Conservation (phyloP, 1,284 basidiomycete species). For the Apiotrichum montevideense region DNA sequence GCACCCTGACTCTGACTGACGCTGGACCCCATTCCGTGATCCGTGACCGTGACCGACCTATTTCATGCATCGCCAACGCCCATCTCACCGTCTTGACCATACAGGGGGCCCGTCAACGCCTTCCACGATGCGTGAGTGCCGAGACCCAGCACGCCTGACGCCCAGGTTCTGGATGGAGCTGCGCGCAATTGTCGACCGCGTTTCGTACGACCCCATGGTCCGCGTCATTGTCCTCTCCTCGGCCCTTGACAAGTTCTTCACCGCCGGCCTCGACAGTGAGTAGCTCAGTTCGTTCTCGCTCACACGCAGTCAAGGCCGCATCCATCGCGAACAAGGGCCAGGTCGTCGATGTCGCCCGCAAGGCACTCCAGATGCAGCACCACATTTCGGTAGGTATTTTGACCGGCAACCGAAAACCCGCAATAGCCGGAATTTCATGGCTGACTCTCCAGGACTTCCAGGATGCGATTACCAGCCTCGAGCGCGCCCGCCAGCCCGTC, state of each 20-base stretch:
- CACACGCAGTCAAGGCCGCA: slow-evolving; percentile 4
- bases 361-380: slow-evolving; percentile 52
- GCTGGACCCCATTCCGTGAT: no score
- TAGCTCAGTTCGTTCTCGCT: slow-evolving; percentile 8
- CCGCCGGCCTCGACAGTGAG: slow-evolving; percentile 73
- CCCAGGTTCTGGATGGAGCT: slow-evolving; percentile 70
- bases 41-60: no score
- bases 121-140: slow-evolving; percentile 57
- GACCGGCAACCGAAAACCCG: not conserved
- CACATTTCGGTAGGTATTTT: slow-evolving; percentile 50
- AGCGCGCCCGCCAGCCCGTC: slow-evolving; percentile 72
- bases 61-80: not conserved
- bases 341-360: slow-evolving; percentile 54
- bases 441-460: slow-evolving; percentile 55
- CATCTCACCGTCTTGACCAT: not conserved
- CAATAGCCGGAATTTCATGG: not conserved
- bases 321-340: slow-evolving; percentile 11
- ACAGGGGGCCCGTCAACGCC: slow-evolving; percentile 67
- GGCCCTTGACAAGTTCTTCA: slow-evolving; percentile 63
- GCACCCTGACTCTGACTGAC: no score
- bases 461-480: slow-evolving; percentile 61
- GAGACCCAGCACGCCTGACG: not conserved
- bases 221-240: slow-evolving; percentile 69
- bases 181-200: slow-evolving; percentile 56
- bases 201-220: slow-evolving; percentile 56